These are phyloP conservation scores for Digitaria exilis DNA, from an alignment of 202 grass and related monocot genomes.

Conservation along the genomic window DNA sequence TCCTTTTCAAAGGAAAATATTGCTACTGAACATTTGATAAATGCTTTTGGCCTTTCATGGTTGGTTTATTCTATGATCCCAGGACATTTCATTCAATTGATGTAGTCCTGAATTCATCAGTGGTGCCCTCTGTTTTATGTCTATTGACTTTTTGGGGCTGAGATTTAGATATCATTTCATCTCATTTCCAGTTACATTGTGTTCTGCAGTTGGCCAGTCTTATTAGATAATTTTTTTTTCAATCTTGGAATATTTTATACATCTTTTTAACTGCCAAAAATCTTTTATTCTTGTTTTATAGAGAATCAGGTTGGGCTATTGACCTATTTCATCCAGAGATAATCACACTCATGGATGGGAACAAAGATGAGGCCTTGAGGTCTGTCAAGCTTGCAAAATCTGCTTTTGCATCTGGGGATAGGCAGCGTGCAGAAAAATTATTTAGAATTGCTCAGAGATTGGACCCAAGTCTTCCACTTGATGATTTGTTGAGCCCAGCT, in stretches of 20 bases:
- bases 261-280: neutral
- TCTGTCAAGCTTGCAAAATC: slow-evolving; percentile 77
- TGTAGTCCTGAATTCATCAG: neutral
- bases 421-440: slow-evolving; percentile 62
- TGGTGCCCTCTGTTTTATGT: neutral
- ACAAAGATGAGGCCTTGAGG: slow-evolving; percentile 90
- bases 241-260: slow-evolving; percentile 9
- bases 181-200: neutral
- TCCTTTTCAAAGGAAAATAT: neutral
- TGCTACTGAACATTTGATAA: neutral
- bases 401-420: slow-evolving; percentile 75
- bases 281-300: slow-evolving; percentile 27
- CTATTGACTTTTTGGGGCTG: neutral
- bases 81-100: neutral
- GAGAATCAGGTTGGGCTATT: slow-evolving; percentile 20
- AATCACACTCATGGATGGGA: slow-evolving; percentile 71
- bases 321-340: slow-evolving; percentile 13
- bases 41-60: neutral
- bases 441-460: slow-evolving; percentile 76
- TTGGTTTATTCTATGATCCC: neutral
- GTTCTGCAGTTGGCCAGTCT: neutral
- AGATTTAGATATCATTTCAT: slow-evolving; percentile 24
- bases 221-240: slow-evolving; percentile 7
- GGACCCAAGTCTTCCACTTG: slow-evolving; percentile 60
- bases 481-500: slow-evolving; percentile 52